These are phyloP conservation scores for Chrysosporium queenslandicum DNA, from an alignment of 2,329 filamentous ascomycete genomes.

Conservation along the genomic window DNA sequence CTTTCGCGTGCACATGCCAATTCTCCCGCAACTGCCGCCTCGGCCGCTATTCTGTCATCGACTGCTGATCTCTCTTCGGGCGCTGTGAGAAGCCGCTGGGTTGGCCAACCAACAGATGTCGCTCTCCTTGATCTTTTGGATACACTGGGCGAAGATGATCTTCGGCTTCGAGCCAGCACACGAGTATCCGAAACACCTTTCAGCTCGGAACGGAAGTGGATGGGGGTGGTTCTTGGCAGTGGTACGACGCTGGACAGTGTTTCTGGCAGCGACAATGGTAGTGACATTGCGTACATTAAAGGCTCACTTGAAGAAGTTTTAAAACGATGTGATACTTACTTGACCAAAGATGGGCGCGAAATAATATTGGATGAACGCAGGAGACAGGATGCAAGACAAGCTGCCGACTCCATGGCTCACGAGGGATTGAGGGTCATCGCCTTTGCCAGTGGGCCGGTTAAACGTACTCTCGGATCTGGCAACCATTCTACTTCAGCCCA, in stretches of 20 bases:
- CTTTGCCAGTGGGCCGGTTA: slow-evolving; percentile 75
- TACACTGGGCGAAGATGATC: slow-evolving; percentile 80
- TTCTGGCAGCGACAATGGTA: slow-evolving; percentile 41
- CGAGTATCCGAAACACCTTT: slow-evolving; percentile 83
- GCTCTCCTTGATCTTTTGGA: slow-evolving; percentile 93
- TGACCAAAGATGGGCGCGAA: slow-evolving; percentile 76
- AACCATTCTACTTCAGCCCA: slow-evolving; percentile 38
- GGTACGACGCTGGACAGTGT: slow-evolving; percentile 42
- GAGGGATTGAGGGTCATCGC: slow-evolving; percentile 84
- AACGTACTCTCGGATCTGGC: slow-evolving; percentile 37
- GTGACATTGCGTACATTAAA: slow-evolving; percentile 88
- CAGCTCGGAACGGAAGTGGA: slow-evolving; percentile 97
- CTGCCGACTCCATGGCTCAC: slow-evolving; percentile 76
- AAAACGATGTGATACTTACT: slow-evolving; percentile 77
- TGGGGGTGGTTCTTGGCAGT: slow-evolving; percentile 79
- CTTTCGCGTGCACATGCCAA: slow-evolving; percentile 63
- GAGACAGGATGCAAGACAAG: slow-evolving; percentile 62
- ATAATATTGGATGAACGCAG: slow-evolving; percentile 69
- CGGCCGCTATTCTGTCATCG: slow-evolving; percentile 74
- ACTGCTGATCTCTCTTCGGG: slow-evolving; percentile 56
- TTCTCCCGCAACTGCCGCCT: slow-evolving; percentile 57
- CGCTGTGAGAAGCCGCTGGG: slow-evolving; percentile 73
- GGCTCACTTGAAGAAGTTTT: slow-evolving; percentile 83
- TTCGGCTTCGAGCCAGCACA: slow-evolving; percentile 72
- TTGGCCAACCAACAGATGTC: slow-evolving; percentile 93